Percentiles rank a stretch among this genome's conserved stretches.
Evolutionary conservation across 2,329 filamentous ascomycete genomes (phyloP).

Genomic region (Claviceps monticola): DNA sequence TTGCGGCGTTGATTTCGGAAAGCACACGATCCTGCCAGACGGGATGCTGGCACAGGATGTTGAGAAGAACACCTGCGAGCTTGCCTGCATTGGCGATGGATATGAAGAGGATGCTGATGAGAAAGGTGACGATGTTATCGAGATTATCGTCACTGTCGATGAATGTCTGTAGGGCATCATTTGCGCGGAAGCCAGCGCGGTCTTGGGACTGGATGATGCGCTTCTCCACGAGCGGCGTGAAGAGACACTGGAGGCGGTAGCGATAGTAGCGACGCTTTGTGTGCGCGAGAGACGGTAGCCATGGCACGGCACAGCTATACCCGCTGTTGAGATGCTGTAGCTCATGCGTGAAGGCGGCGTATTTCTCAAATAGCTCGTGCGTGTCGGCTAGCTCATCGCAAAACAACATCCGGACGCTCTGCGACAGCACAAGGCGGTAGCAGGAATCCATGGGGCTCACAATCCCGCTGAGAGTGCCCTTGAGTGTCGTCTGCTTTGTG

Average conservation of each 20-base stretch:
- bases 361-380: neutral
- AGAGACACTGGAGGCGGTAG: neutral
- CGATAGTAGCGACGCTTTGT: neutral
- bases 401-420: neutral
- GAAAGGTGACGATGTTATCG: neutral
- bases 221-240: neutral
- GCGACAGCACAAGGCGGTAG: neutral
- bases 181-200: too few species aligned
- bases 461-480: neutral
- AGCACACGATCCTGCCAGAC: neutral
- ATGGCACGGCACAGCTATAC: neutral
- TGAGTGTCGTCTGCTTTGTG: neutral
- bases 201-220: neutral
- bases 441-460: neutral
- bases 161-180: neutral
- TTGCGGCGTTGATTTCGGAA: neutral
- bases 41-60: neutral
- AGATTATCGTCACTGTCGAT: neutral
- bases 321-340: neutral
- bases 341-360: neutral
- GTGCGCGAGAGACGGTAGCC: neutral
- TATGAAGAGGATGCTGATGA: neutral
- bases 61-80: neutral
- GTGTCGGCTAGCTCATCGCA: conserved; percentile 1
- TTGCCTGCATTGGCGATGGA: neutral